Base-by-base conservation (phyloP, 768 basidiomycete species). In the Termitomyces sp. region DNA sequence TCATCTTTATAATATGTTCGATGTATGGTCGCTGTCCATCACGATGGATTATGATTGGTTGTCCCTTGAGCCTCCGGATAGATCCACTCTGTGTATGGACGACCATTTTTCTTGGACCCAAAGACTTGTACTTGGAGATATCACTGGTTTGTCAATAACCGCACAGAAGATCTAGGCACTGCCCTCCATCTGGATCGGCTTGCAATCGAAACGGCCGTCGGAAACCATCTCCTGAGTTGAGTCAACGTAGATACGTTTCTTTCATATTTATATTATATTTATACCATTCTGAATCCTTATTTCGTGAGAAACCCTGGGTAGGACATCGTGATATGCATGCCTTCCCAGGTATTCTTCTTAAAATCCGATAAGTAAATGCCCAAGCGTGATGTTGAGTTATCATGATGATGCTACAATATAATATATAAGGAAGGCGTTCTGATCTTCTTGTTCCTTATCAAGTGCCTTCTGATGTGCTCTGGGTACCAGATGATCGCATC, bases 271-370 rank as follows among this genome's bases (percentile, higher is more conserved):
- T 34, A 31, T 16, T 29, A 31, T 34, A 31, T 20, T 31, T 14
- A 48, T 48, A n/a, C n/a, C 29, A 20, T 31, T 48, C 84, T 84
- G 43, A 79, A 88, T 26, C 73, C 95, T 39, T 78, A 18, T 37
- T 37, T 18, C 6, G 16, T 18, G 16, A 18, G 16, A 4, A 37
- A 5, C 18, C 2, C 16, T 5, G 5, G 7, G 16, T 18, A 80
- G 93, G 94, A n/a, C n/a, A n/a, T n/a, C n/a, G n/a, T n/a, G n/a
- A 95, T 72, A 71, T 92, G 34, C 90, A 92, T 68, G 79, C 88
- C 4, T 76, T 86, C 26, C 92, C 92, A 31, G 92, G 93, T 42
- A 84, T 83, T 46, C 90, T 32, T 27, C 47, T n/a, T n/a, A n/a
- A n/a, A n/a, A n/a, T n/a, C n/a, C n/a, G n/a, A 18, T 22, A 9